Conservation (phyloP, 176 grass and related monocot species). For the Melocanna baccifera region DNA sequence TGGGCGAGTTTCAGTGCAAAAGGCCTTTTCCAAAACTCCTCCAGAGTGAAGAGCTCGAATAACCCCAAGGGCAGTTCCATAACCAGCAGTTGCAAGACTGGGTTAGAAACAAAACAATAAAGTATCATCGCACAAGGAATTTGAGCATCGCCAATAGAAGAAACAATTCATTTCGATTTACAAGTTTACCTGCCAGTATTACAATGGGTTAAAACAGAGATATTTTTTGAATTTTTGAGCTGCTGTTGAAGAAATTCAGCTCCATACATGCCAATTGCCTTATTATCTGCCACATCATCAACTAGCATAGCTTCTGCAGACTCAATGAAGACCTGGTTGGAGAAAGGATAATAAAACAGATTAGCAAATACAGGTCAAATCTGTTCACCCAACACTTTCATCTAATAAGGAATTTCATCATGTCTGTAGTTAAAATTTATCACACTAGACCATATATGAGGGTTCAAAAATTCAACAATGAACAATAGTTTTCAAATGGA, state of each 20-base stretch:
- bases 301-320: conserved; percentile 83
- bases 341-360: conserved; percentile 7
- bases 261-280: conserved; percentile 88
- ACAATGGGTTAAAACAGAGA: conserved; percentile 83
- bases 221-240: conserved; percentile 39
- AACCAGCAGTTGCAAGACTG: conserved; percentile 96
- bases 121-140: conserved; percentile 6
- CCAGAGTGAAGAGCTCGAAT: conserved; percentile 73
- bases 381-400: background rate
- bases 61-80: conserved; percentile 89
- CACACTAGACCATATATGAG: background rate
- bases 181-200: conserved; percentile 85
- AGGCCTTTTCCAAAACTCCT: conserved; percentile 71
- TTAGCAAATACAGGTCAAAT: background rate
- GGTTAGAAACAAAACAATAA: background rate
- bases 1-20: conserved; percentile 94
- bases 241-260: conserved; percentile 60
- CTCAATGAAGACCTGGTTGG: conserved; percentile 63
- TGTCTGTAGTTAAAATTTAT: background rate
- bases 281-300: conserved; percentile 90
- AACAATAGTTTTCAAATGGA: background rate
- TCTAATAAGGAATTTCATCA: background rate
- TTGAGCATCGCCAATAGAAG: background rate
- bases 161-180: background rate
- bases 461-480: background rate